Base-by-base conservation (phyloP, 352 stramenopile species). In the Aphanomyces cochlioides region DNA sequence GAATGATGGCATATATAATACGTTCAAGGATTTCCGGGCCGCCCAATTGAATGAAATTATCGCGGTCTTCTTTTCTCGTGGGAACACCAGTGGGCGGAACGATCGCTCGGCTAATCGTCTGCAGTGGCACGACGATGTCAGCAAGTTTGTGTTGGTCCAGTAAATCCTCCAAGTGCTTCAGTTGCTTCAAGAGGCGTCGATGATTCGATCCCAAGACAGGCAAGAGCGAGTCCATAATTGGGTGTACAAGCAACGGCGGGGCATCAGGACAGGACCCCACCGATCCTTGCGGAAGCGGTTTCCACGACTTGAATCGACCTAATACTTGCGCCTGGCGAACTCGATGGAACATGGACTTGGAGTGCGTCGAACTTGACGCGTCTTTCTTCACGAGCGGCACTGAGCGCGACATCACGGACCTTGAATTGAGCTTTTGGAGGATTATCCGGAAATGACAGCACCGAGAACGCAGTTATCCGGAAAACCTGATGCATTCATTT, bases 21-120 rank as follows among this genome's bases (percentile, higher is more conserved):
- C 85, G 80, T 66, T 93, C 68, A 53, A 95, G 73, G 66, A 81
- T 85, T 67, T 95, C 87, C 57, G 85, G 84, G 13, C 87, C 87
- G 12, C 87, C 87, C 12, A 93, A 67, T 7, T 81, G 72, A 41
- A 95, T 77, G 48, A 95, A 95, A 4, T 60, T 78, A 59, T 92
- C 85, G 0, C 87, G 73, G 56, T 94, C 86, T 12, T 72, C 67
- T 37, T 61, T 70, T 19, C 64, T 41, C 37, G 64, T 70, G 4
- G 54, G 36, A 3, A 54, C 38, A 7, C 64, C 64, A 7, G 64
- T 45, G 7, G 64, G 64, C 40, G 64, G 64, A 8, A 63, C 47
- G 8, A 70, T 70, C n/a, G 64, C 56, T 15, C 64, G 48, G 36
- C 40, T 59, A 48, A 70, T 59, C 38, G 64, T 61, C n/a, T 70